Evolutionary conservation across 2,329 filamentous ascomycete genomes (phyloP), one percentile per base, ranked within the genome.

Genomic region (Helminthosporium solani): DNA sequence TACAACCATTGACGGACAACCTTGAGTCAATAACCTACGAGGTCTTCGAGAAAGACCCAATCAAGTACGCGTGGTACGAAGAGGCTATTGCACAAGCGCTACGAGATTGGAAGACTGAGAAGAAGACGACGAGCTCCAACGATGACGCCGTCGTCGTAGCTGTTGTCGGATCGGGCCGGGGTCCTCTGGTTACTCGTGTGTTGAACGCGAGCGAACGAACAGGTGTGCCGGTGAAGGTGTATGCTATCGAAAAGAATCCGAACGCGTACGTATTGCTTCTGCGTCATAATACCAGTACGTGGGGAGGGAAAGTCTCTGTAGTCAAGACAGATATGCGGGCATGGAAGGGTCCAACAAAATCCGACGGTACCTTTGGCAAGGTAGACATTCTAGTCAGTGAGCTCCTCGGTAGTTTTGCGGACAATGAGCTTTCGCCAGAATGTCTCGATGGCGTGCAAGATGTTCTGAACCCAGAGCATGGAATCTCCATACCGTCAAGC

Each of bases 11-110:
- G 12, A 92, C 92, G 0, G 94, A 99, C 70, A 99, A 99, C 59
- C 79, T 99, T 12, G 95, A 99, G 68, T 96, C 90, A 37, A 88
- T 95, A 33, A 99, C 94, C 0, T 99, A 99, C 69, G 94, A 99
- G 67, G 92, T 97, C 2, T 99, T 99, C 62, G 94, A 99, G 69
- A 95, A 95, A 57, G 95, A 99, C 54, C 94, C 94, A 0, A 88
- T 99, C 72, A 99, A 99, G 72, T 99, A 99, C 67, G 85, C 90
- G 54, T 95, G 92, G 78, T 99, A 99, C 66, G 90, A 97, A 68
- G 78, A 80, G 36, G 94, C 94, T 12, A 86, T 95, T 46, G 82
- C 83, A 3, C 83, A 88, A 54, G 92, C 94, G 0, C 77, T 99
- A 51, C 78, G 75, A 11, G 91, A 97, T 62, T 95, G 94, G 86